Percentiles rank a stretch among this genome's conserved stretches.
These are phyloP conservation scores for Cytospora leucostoma DNA, from an alignment of 2,329 filamentous ascomycete genomes.

Conservation along the genomic window DNA sequence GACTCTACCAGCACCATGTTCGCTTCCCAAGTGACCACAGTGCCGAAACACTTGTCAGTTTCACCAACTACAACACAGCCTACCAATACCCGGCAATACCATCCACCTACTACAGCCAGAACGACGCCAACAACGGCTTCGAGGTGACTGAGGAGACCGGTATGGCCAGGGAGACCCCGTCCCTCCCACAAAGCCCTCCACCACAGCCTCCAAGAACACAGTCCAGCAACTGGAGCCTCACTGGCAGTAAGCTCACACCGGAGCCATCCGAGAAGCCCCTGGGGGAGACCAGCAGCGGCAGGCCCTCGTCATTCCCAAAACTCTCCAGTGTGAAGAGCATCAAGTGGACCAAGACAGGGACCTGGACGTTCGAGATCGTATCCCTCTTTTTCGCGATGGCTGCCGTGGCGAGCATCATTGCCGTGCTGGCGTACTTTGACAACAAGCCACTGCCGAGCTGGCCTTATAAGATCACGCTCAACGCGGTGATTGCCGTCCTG, in stretches of 20 bases:
- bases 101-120: neutral
- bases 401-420: constrained; percentile 36
- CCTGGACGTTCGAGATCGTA: constrained; percentile 36
- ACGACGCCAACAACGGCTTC: neutral
- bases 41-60: neutral
- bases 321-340: neutral
- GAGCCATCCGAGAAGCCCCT: neutral
- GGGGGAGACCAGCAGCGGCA: neutral
- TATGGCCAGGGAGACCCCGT: neutral
- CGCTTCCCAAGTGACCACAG: neutral
- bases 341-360: constrained; percentile 28
- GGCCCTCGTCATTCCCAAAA: neutral
- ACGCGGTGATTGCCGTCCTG: constrained; percentile 37
- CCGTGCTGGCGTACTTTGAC: constrained; percentile 36
- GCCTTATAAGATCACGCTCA: constrained; percentile 38
- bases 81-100: neutral
- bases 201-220: neutral
- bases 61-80: neutral
- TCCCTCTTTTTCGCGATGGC: constrained; percentile 33
- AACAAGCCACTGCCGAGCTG: constrained; percentile 34
- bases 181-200: neutral
- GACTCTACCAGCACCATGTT: neutral
- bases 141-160: neutral
- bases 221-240: neutral
- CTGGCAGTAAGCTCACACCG: neutral